Percentiles rank a stretch among this genome's conserved stretches.
Evolutionary conservation across 305 asterid genomes (phyloP).

Genomic region (Plantago rigida): DNA sequence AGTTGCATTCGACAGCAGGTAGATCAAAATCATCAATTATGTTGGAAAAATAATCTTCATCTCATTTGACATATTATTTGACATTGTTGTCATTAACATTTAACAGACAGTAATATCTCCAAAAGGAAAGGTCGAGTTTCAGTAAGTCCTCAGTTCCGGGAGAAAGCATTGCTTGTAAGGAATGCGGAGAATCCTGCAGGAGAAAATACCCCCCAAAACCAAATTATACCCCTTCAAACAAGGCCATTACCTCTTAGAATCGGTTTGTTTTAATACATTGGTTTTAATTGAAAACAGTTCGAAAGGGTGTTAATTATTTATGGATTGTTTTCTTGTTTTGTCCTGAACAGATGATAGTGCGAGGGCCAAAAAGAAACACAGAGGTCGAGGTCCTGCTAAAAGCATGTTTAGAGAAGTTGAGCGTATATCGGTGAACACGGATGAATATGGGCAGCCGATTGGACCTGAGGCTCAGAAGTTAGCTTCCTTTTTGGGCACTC

Average conservation of each 20-base stretch:
- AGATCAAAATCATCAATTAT: conserved; percentile 1
- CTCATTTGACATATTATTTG: neutral
- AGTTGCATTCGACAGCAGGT: conserved; percentile 21
- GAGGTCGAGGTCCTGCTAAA: conserved; percentile 28
- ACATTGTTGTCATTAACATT: conserved; percentile 13
- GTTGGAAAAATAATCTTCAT: neutral
- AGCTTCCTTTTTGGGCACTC: conserved; percentile 30
- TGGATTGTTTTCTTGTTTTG: neutral
- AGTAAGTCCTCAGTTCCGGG: conserved; percentile 6
- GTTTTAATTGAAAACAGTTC: neutral
- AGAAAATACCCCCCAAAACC: conserved; percentile 6
- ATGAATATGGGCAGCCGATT: conserved; percentile 34
- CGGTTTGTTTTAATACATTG: conserved; percentile 3
- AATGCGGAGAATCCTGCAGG: neutral
- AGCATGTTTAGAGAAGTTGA: conserved; percentile 19
- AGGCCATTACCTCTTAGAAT: conserved; percentile 9
- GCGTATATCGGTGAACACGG: conserved; percentile 24
- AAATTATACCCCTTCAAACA: conserved; percentile 1
- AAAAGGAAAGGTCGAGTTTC: conserved; percentile 17
- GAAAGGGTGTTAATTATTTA: neutral
- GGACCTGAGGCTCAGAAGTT: conserved; percentile 33
- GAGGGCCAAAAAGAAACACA: conserved; percentile 19
- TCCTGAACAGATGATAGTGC: conserved; percentile 2
- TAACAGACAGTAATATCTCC: conserved; percentile 21
- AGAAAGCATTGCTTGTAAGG: conserved; percentile 4